A percentile compares a stretch with the other conserved stretches of the same genome.
phyloP scores from a whole-genome alignment of 345 rosid genomes.

The Toxicodendron radicans region DNA sequence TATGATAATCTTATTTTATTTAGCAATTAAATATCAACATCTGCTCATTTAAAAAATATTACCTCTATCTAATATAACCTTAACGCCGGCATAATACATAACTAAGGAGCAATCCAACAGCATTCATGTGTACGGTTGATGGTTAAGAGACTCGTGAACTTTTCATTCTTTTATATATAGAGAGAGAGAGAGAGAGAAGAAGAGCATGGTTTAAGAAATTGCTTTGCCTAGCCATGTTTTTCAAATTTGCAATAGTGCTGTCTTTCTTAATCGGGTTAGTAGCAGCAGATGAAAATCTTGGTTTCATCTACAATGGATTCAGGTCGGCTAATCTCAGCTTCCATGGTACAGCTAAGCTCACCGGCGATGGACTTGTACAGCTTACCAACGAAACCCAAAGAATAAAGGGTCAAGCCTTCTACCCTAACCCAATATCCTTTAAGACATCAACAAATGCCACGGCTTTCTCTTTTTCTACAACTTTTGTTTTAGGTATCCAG shows the following conservation, averaged over 20 bases:
- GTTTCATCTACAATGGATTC: slow-evolving; percentile 40
- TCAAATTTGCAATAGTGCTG: slow-evolving; percentile 7
- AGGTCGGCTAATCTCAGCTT: slow-evolving; percentile 33
- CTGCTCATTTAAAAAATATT: too few species aligned
- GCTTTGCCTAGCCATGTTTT: slow-evolving; percentile 16
- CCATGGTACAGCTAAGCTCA: slow-evolving; percentile 37
- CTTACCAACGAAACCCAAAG: slow-evolving; percentile 42
- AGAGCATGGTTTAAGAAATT: too few species aligned
- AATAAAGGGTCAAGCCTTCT: slow-evolving; percentile 48
- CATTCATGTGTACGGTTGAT: too few species aligned
- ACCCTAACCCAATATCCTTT: slow-evolving; percentile 30
- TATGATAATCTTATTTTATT: too few species aligned
- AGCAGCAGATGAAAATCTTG: slow-evolving; percentile 9
- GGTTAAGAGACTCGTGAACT: too few species aligned
- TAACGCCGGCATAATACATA: too few species aligned
- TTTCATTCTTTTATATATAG: too few species aligned
- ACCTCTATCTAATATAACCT: too few species aligned
- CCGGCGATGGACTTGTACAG: slow-evolving; percentile 38
- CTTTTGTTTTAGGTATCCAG: slow-evolving; percentile 57
- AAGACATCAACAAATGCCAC: slow-evolving; percentile 36
- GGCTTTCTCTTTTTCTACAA: slow-evolving; percentile 47
- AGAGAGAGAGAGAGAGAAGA: too few species aligned
- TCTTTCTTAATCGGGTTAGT: slow-evolving; percentile 7
- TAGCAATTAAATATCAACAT: too few species aligned
- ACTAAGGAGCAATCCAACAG: too few species aligned